Evolutionary conservation across 345 rosid genomes (phyloP).

Genomic region (Lepidium sativum): DNA sequence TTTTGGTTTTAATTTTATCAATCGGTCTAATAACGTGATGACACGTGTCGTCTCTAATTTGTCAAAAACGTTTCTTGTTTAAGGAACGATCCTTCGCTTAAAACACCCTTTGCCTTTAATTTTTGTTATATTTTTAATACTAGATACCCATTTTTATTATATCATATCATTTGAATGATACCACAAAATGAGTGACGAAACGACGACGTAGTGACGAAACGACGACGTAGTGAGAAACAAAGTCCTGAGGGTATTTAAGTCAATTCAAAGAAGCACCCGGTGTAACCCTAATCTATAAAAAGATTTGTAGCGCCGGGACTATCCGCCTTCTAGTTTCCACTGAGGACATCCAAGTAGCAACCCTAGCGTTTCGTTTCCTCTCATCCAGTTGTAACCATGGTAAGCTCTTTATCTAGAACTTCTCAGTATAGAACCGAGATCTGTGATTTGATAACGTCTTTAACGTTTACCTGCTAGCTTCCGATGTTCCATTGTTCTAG

Average conservation of each 20-base stretch:
- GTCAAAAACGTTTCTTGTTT: too few species aligned
- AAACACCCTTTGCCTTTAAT: too few species aligned
- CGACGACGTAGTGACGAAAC: not conserved
- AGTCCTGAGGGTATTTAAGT: constrained; percentile 7
- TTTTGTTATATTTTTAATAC: too few species aligned
- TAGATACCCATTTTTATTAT: too few species aligned
- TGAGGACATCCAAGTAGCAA: not conserved
- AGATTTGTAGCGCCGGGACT: not conserved
- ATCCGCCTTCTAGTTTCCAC: not conserved
- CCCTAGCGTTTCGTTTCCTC: not conserved
- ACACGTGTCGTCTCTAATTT: too few species aligned
- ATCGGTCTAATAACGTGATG: too few species aligned
- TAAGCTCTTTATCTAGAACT: not conserved
- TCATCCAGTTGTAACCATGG: constrained; percentile 19
- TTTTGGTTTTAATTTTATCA: too few species aligned
- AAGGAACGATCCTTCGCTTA: too few species aligned
- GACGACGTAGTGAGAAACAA: not conserved
- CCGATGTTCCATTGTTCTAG: not conserved
- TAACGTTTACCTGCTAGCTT: not conserved
- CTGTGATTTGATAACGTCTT: not conserved
- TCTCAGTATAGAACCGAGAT: not conserved
- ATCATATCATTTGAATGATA: too few species aligned
- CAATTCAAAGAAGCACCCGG: not conserved
- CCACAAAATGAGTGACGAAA: too few species aligned
- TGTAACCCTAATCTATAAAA: constrained; percentile 22